Percentiles rank a stretch among this genome's conserved stretches.
Conservation (phyloP, 306 rosid species). For the Rosa lucieae region DNA sequence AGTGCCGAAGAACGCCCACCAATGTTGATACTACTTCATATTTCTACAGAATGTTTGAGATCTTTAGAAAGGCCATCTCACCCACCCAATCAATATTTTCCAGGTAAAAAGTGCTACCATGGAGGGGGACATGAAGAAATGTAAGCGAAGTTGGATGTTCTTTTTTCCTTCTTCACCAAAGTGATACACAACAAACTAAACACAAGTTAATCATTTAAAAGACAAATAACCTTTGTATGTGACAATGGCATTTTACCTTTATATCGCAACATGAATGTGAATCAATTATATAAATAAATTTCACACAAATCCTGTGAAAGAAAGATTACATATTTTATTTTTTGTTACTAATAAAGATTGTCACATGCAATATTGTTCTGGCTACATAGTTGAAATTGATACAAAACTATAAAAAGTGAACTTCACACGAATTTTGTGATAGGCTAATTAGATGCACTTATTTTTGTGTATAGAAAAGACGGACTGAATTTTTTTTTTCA, state of each 20-base stretch:
- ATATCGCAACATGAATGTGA: background rate
- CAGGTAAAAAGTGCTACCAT: constrained; percentile 2
- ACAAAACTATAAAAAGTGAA: too few relatives aligned
- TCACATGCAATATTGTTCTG: too few relatives aligned
- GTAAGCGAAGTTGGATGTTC: background rate
- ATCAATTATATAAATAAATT: background rate
- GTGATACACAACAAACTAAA: background rate
- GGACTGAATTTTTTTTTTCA: too few relatives aligned
- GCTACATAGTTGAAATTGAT: too few relatives aligned
- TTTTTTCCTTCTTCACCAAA: background rate
- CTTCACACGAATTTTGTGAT: background rate
- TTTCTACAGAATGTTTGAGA: constrained; percentile 9
- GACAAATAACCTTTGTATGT: background rate
- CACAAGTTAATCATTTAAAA: background rate
- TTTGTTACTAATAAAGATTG: too few relatives aligned
- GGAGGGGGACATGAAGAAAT: constrained; percentile 2
- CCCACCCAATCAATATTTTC: background rate
- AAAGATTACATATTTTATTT: too few relatives aligned
- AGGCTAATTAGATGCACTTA: background rate
- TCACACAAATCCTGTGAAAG: background rate
- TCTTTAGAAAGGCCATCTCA: background rate
- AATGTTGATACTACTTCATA: background rate
- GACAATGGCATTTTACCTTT: background rate
- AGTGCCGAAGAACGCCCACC: constrained; percentile 14
- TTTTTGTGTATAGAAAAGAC: too few relatives aligned